A percentile compares a stretch with the other conserved stretches of the same genome.
Conservation (phyloP, 371 early-diverging fungal species). For the Mortierella sp. region DNA sequence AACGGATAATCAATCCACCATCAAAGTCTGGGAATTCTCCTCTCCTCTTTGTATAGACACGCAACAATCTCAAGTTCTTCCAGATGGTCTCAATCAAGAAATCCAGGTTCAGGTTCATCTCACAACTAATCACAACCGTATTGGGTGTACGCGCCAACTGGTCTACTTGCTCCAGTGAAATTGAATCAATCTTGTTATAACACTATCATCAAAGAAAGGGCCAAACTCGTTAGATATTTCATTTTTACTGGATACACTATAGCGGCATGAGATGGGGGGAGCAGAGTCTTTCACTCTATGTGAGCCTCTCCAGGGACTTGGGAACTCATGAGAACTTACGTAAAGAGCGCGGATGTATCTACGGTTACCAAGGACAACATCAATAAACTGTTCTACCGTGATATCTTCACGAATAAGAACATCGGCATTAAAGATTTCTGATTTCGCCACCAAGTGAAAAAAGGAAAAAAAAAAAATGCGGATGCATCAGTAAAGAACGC, state of each 20-base stretch:
- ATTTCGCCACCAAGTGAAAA: neutral
- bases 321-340: constrained; percentile 57
- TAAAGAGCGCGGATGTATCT: constrained; percentile 98
- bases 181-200: constrained; percentile 99
- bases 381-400: constrained; percentile 99
- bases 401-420: constrained; percentile 98
- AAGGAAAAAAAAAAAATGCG: neutral
- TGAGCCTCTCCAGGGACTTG: too few species aligned
- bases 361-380: constrained; percentile 97
- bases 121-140: constrained; percentile 95
- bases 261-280: too few species aligned
- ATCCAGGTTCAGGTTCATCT: constrained; percentile 95
- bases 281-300: neutral
- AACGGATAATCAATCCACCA: constrained; percentile 93
- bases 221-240: neutral
- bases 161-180: constrained; percentile 97
- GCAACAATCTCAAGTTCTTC: constrained; percentile 87
- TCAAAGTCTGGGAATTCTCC: constrained; percentile 97
- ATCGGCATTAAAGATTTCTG: constrained; percentile 97
- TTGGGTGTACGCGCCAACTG: constrained; percentile 85
- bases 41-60: constrained; percentile 98
- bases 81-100: constrained; percentile 91
- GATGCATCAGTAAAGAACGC: neutral
- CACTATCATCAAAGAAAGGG: constrained; percentile 56
- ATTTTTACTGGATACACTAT: neutral